Evolutionary conservation across 1,139 yeast genomes (phyloP).

Genomic region (Magnusiomyces tetraspermus): DNA sequence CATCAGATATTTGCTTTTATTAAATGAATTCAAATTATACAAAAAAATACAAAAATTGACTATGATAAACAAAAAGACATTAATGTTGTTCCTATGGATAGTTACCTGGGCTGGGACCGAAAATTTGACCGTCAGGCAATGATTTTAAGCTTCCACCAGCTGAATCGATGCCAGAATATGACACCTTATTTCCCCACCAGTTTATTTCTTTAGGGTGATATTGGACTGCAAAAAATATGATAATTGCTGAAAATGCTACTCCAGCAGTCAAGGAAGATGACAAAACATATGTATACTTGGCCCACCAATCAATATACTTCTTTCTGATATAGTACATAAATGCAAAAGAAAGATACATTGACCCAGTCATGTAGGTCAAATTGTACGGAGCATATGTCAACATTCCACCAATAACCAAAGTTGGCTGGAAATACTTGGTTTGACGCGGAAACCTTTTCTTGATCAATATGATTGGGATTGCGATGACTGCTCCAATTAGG

Average conservation of each 20-base stretch:
- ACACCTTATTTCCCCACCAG: constrained; percentile 56
- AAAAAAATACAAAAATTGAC: no score
- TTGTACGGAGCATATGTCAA: constrained; percentile 35
- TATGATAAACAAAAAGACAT: no score
- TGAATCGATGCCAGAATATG: constrained; percentile 39
- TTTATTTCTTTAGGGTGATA: constrained; percentile 31
- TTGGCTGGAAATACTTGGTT: constrained; percentile 40
- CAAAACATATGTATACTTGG: constrained; percentile 51
- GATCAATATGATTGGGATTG: constrained; percentile 40
- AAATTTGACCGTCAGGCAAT: constrained; percentile 4
- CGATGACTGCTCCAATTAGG: constrained; percentile 39
- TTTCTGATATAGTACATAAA: constrained; percentile 45
- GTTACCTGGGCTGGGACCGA: background rate
- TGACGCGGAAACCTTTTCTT: constrained; percentile 43
- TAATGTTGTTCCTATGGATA: background rate
- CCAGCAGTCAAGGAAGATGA: constrained; percentile 55
- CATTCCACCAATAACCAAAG: constrained; percentile 37
- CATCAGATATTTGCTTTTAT: no score
- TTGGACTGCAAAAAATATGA: constrained; percentile 49
- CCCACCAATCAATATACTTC: constrained; percentile 53
- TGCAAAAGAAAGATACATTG: constrained; percentile 38
- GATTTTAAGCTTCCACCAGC: background rate
- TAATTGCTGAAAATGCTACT: constrained; percentile 25
- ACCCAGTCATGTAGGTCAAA: constrained; percentile 32
- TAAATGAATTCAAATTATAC: no score